Base-by-base conservation (phyloP, 2,329 filamentous ascomycete species). In the Colletotrichum eleusines region DNA sequence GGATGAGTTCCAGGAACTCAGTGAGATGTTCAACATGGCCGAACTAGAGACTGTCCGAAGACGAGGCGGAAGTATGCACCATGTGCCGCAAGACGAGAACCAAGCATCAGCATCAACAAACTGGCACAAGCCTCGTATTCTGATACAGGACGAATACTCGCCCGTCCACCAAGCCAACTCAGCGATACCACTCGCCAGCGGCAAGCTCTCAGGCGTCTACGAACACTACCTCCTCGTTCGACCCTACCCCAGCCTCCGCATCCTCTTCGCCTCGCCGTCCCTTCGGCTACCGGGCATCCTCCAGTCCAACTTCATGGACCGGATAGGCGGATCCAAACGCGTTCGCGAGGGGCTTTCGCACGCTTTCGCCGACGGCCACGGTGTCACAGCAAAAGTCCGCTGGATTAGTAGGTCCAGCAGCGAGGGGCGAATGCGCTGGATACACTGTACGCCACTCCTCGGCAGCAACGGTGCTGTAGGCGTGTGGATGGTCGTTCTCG, bases 401-500 rank as follows among this genome's bases (percentile, higher is more conserved):
- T 95, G 92, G 92, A 81, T 93, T 1, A 85, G 84, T 55, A 82
- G 83, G 53, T 79, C 79, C 6, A 83, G 86, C 42, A 80, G 83
- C 23, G 85, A 88, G 62, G 92, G 91, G 0, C 85, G 91, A 23
- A 86, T 87, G 59, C 86, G 91, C 53, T 94, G 92, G 92, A 91
- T 94, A 50, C 92, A 94, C 78, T 92, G 91, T 76, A 94, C 92
- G 28, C 92, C 92, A 3, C 81, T 94, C 4, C 80, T 92, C 4
- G 91, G 91, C 3, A 85, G 85, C 51, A 90, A 90, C 73, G 90
- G 90, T 1, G 83, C 87, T 4, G 88, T 94, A 0, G 92, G 92
- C 20, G 91, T 94, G 0, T 94, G 92, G 92, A 92, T 94, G 90
- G 85, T 94, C 7, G 86, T 94, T 0, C 84, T 94, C 18, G 88